Percentiles rank a stretch among this genome's conserved stretches.
Conservation (phyloP, 257 asterid species). For the Solanum appendiculatum region DNA sequence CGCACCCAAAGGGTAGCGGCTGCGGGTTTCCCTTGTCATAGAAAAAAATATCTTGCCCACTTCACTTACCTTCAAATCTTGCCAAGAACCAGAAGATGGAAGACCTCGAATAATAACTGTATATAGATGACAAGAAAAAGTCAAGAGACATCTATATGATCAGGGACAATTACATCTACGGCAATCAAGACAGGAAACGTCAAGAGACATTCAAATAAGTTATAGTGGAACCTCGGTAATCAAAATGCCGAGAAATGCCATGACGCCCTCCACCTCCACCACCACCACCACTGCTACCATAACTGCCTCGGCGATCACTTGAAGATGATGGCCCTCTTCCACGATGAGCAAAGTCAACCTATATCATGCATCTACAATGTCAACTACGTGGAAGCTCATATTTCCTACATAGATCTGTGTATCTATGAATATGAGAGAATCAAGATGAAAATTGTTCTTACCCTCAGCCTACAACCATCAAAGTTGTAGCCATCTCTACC, state of each 20-base stretch:
- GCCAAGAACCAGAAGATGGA: slow-evolving; percentile 99
- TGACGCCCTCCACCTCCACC: slow-evolving; percentile 44
- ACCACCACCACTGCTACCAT: slow-evolving; percentile 44
- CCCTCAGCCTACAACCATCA: slow-evolving; percentile 96
- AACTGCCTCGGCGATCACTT: slow-evolving; percentile 84
- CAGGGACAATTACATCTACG: neutral
- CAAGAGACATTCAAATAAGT: neutral
- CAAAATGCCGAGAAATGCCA: slow-evolving; percentile 93
- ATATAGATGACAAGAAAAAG: neutral
- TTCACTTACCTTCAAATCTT: slow-evolving; percentile 82
- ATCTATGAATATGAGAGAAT: neutral
- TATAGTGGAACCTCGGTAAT: slow-evolving; percentile 62
- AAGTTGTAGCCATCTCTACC: slow-evolving; percentile 96
- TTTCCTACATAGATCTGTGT: neutral
- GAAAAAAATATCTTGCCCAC: neutral
- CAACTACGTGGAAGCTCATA: neutral
- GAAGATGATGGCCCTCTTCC: slow-evolving; percentile 95
- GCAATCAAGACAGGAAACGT: neutral
- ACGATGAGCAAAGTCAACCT: slow-evolving; percentile 98
- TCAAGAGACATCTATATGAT: neutral
- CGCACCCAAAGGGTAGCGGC: no score
- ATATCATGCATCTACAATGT: neutral
- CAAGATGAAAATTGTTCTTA: slow-evolving; percentile 16
- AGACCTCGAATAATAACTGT: slow-evolving; percentile 89
- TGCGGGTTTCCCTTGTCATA: no score